phyloP scores from a whole-genome alignment of 345 rosid genomes.

The Eucalyptus guilfoylei region DNA sequence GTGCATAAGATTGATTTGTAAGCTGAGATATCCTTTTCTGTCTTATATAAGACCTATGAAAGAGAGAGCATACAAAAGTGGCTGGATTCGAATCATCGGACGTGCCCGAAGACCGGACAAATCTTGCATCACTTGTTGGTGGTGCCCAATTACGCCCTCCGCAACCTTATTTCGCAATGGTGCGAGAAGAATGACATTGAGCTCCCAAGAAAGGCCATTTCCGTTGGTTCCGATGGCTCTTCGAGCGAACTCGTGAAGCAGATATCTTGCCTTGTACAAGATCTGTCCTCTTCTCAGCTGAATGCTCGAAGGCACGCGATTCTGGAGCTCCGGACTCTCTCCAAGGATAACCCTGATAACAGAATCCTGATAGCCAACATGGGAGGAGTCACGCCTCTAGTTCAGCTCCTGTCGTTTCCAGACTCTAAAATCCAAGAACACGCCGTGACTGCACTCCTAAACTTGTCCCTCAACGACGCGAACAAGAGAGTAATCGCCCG shows the following conservation, averaged over 20 bases:
- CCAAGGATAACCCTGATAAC: slow-evolving; percentile 51
- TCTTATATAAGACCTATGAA: slow-evolving; percentile 36
- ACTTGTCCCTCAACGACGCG: slow-evolving; percentile 43
- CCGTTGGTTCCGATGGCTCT: neutral
- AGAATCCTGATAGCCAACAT: slow-evolving; percentile 37
- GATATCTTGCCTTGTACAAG: slow-evolving; percentile 20
- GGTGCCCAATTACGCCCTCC: slow-evolving; percentile 48
- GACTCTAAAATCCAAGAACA: slow-evolving; percentile 43
- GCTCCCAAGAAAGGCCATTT: slow-evolving; percentile 28
- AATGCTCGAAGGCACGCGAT: slow-evolving; percentile 21
- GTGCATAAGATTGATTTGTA: neutral
- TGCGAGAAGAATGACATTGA: slow-evolving; percentile 34
- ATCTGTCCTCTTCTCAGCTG: slow-evolving; percentile 17
- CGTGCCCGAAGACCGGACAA: slow-evolving; percentile 62
- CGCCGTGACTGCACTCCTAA: slow-evolving; percentile 54
- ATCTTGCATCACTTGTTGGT: slow-evolving; percentile 23
- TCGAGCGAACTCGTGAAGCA: slow-evolving; percentile 20
- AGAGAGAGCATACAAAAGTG: slow-evolving; percentile 44
- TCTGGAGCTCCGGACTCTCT: slow-evolving; percentile 37
- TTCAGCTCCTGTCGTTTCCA: slow-evolving; percentile 31
- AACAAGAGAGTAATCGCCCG: slow-evolving; percentile 41
- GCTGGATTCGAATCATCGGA: slow-evolving; percentile 39
- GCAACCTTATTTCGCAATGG: slow-evolving; percentile 49
- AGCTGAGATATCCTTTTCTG: neutral
- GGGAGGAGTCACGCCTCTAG: slow-evolving; percentile 37